Percentiles rank a stretch among this genome's conserved stretches.
Conservation (phyloP, 768 basidiomycete genomes). For the Pleurotus eryngii region DNA sequence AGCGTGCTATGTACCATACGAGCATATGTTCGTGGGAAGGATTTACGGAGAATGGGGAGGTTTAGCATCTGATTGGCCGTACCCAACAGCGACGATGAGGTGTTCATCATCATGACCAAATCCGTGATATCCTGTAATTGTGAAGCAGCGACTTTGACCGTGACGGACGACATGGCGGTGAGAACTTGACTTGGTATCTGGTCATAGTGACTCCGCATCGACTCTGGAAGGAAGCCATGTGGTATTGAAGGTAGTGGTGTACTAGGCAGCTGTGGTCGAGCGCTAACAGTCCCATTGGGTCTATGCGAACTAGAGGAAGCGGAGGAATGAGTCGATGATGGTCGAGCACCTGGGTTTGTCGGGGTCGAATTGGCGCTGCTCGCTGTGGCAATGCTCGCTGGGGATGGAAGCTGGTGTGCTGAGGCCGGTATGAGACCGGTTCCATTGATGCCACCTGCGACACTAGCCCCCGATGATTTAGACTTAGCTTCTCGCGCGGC, state of each 20-base stretch:
- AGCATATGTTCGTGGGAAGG: slow-evolving; percentile 74
- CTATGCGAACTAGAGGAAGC: slow-evolving; percentile 28
- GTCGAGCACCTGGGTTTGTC: slow-evolving; percentile 54
- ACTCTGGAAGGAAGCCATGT: slow-evolving; percentile 34
- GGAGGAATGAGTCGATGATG: slow-evolving; percentile 28
- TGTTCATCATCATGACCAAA: slow-evolving; percentile 31
- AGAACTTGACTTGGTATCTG: slow-evolving; percentile 41
- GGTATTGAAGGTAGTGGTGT: slow-evolving; percentile 22
- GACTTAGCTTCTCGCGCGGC: slow-evolving; percentile 37
- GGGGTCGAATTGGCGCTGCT: slow-evolving; percentile 80
- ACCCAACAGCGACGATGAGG: slow-evolving; percentile 46
- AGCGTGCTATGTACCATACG: slow-evolving; percentile 69
- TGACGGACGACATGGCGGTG: slow-evolving; percentile 39
- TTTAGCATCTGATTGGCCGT: slow-evolving; percentile 54
- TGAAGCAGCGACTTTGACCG: slow-evolving; percentile 41
- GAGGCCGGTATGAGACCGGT: slow-evolving; percentile 22
- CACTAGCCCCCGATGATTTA: slow-evolving; percentile 6
- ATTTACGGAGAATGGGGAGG: slow-evolving; percentile 62
- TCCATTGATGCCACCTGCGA: slow-evolving; percentile 8
- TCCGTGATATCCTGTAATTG: slow-evolving; percentile 42
- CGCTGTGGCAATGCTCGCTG: slow-evolving; percentile 62
- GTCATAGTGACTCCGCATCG: slow-evolving; percentile 28
- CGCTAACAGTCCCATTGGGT: slow-evolving; percentile 23
- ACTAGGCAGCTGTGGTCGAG: neutral
- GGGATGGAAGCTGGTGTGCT: slow-evolving; percentile 60